Evolutionary conservation across 2,329 filamentous ascomycete species (phyloP).

Genomic region (Chalara sp.): DNA sequence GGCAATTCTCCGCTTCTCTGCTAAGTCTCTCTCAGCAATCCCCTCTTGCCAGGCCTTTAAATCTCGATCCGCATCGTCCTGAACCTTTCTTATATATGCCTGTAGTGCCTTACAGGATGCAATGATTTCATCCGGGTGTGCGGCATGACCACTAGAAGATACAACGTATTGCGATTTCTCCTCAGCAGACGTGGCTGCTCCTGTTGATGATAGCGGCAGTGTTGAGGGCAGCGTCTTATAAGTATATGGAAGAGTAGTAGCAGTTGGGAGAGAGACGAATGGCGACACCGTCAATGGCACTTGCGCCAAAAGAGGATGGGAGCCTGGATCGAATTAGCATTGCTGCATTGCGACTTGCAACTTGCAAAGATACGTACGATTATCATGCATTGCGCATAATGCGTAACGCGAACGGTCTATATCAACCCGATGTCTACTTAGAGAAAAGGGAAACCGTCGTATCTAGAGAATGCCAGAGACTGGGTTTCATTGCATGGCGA

Average conservation of each 20-base stretch:
- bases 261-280: conserved; percentile 83
- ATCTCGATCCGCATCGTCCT: conserved; percentile 59
- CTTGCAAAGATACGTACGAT: conserved; percentile 11
- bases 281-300: conserved; percentile 90
- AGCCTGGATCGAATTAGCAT: conserved; percentile 39
- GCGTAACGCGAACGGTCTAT: background rate
- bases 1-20: conserved; percentile 72
- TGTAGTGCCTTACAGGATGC: conserved; percentile 74
- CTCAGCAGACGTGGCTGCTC: conserved; percentile 32
- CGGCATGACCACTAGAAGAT: conserved; percentile 71
- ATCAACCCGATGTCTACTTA: too few species aligned
- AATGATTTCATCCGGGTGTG: conserved; percentile 81
- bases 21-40: conserved; percentile 59
- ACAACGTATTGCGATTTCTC: conserved; percentile 67
- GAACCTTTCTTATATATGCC: conserved; percentile 64
- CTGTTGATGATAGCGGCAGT: conserved; percentile 66
- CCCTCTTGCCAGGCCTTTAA: conserved; percentile 65
- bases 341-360: too few species aligned
- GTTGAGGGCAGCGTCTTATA: conserved; percentile 87
- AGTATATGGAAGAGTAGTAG: conserved; percentile 89
- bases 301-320: conserved; percentile 85
- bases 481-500: too few species aligned
- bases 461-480: too few species aligned
- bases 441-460: too few species aligned
- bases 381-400: conserved; percentile 21